Conservation (phyloP, 1,284 basidiomycete genomes). For the Wallemia hederae region DNA sequence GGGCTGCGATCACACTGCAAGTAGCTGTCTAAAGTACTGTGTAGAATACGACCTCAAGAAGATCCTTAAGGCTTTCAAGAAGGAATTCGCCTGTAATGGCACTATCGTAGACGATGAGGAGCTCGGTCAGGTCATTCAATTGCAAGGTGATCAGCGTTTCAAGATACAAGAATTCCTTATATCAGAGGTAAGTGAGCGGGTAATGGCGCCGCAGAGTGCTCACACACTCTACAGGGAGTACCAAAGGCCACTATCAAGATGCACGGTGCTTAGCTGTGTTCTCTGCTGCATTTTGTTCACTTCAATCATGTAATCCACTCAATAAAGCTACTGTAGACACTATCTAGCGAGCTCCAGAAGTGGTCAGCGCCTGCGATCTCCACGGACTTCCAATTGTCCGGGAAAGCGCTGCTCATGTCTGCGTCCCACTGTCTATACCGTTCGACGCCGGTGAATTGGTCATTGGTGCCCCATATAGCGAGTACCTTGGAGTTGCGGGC, state of each 20-base stretch:
- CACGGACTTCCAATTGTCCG: background rate
- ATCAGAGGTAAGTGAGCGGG: conserved; percentile 1
- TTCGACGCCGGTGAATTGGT: background rate
- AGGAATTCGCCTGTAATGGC: conserved; percentile 98
- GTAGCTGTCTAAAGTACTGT: background rate
- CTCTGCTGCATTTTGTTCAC: background rate
- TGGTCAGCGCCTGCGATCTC: background rate
- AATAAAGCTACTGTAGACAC: background rate
- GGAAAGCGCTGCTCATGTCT: background rate
- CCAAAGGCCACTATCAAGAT: conserved; percentile 45
- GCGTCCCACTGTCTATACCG: background rate
- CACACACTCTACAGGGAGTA: conserved; percentile 25
- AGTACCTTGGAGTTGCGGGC: background rate
- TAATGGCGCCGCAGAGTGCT: conserved; percentile 21
- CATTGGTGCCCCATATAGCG: background rate
- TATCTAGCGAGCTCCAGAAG: background rate
- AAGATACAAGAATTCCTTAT: conserved; percentile 69
- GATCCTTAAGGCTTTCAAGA: conserved; percentile 96
- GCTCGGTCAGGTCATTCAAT: conserved; percentile 90
- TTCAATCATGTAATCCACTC: background rate
- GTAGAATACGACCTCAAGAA: conserved; percentile 92
- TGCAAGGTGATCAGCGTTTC: conserved; percentile 88
- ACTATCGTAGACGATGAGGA: conserved; percentile 89
- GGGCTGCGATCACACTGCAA: too few relatives aligned
- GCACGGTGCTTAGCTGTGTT: conserved; percentile 36